A percentile compares a stretch with the other conserved stretches of the same genome.
These are phyloP conservation scores for Cupressus sempervirens DNA, from an alignment of 75 land plant species.

Conservation along the genomic window DNA sequence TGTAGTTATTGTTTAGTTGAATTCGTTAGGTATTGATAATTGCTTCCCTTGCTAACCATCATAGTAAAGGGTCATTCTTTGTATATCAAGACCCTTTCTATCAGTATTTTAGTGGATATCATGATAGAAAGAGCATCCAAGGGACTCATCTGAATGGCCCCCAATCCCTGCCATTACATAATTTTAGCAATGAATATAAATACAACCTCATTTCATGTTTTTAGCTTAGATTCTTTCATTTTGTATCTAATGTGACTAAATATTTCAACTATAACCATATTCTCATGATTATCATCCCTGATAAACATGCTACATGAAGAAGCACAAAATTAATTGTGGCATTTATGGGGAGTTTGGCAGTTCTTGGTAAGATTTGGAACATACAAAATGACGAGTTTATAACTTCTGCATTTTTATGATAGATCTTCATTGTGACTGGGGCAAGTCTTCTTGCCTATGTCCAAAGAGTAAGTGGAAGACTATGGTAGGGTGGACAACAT, in stretches of 20 bases:
- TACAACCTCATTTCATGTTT: not conserved
- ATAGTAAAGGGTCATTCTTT: not conserved
- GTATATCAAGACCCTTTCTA: not conserved
- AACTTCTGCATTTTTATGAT: no score
- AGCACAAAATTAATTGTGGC: not conserved
- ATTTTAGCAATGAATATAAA: no score
- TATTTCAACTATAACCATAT: not conserved
- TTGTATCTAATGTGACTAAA: not conserved
- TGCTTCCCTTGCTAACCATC: not conserved
- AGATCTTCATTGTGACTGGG: no score
- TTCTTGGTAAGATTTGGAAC: no score
- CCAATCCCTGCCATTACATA: not conserved
- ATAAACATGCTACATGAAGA: not conserved
- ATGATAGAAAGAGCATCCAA: not conserved
- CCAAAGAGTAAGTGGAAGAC: no score
- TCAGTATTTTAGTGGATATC: not conserved
- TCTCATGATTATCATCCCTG: not conserved
- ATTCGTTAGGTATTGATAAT: not conserved
- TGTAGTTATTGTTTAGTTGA: no score
- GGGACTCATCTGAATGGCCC: not conserved
- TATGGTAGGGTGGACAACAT: no score
- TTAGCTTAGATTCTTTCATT: not conserved
- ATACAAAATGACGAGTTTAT: no score
- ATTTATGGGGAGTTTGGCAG: no score
- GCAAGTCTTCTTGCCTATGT: no score